Evolutionary conservation across 495 filamentous ascomycete genomes (phyloP), one percentile per base, ranked within the genome.

Genomic region (Aspergillus coremiiformis): DNA sequence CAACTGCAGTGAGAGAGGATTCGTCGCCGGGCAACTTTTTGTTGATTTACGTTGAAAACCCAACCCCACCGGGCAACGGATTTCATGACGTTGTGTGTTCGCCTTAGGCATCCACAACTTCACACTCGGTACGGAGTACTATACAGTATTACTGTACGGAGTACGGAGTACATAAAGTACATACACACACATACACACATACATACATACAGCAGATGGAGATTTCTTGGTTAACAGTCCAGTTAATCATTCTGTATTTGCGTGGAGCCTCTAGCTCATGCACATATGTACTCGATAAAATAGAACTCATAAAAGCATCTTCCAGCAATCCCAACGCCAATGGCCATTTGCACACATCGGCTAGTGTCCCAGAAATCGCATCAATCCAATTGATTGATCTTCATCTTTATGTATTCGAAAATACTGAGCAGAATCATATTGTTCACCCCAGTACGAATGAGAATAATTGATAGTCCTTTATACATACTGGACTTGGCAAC

Each of bases 351-450:
- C 12, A 32, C 39, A 32, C 39, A 41, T 46, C 17, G 27, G 27
- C 44, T n/a, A 44, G 44, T 39, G 12, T n/a, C 9, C 35, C 44
- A 21, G 15, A 50, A 39, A 60, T 35, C 19, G 21, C 39, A 52
- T 33, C 48, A 62, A 2, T 65, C 58, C 30, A 76, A 59, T 42
- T 65, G 47, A 41, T 72, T 62, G 49, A 76, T 76, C 23, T 56
- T 61, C 52, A 63, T 59, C 60, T 71, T 75, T 47, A 75, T 65
- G 44, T 69, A 74, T 53, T 76, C 73, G 39, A 71, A 72, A 5
- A 76, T 60, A 57, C 69, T 73, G 47, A 76, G 60, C 27, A 75
- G 56, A 30, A 76, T 74, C 72, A 75, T 75, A 60, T 76, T 76
- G 59, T 76, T 74, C 29, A 76, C 57, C 19, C 69, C 69, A 4